Evolutionary conservation across 495 filamentous ascomycete species (phyloP).

Genomic region (Ramalina peruviana): DNA sequence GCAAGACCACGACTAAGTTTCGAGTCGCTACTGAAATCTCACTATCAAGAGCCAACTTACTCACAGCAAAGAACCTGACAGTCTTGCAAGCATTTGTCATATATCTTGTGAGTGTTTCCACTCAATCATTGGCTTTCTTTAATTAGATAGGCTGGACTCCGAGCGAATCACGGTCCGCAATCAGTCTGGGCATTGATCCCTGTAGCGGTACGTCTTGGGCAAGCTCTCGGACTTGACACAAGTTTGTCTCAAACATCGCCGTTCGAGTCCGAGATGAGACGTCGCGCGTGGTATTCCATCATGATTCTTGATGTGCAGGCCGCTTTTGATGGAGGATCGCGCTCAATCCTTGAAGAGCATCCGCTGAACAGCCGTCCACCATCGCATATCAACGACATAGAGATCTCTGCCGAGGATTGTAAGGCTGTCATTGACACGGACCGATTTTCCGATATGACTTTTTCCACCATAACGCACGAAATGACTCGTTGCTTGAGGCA

Average conservation of each 20-base stretch:
- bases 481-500: not conserved
- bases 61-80: not conserved
- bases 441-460: constrained; percentile 4
- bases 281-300: constrained; percentile 1
- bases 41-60: constrained; percentile 1
- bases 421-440: not conserved
- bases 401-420: not conserved
- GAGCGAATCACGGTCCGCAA: not conserved
- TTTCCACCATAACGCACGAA: not conserved
- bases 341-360: not conserved
- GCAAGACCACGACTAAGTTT: not conserved
- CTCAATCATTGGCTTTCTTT: not conserved
- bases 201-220: constrained; percentile 1
- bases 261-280: constrained; percentile 2
- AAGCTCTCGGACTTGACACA: constrained; percentile 1
- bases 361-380: not conserved
- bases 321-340: constrained; percentile 4
- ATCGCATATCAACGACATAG: not conserved
- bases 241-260: not conserved
- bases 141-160: not conserved
- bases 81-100: constrained; percentile 8
- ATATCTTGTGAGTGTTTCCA: constrained; percentile 4
- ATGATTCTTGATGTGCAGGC: constrained; percentile 4
- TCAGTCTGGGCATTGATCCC: constrained; percentile 2
- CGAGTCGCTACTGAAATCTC: constrained; percentile 5